These are phyloP conservation scores for Boletus speciosus DNA, from an alignment of 768 basidiomycete species.

Conservation along the genomic window DNA sequence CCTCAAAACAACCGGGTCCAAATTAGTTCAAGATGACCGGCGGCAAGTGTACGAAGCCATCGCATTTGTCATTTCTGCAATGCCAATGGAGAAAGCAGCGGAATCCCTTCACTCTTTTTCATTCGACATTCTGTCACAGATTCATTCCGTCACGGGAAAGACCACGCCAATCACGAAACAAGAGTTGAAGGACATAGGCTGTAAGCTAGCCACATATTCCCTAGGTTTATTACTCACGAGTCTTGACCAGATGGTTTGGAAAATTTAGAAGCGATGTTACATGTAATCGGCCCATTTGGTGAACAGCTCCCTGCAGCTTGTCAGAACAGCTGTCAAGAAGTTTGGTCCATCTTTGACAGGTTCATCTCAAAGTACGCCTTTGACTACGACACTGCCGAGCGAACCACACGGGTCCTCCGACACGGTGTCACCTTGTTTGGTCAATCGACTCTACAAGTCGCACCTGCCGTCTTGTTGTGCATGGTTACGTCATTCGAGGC, in stretches of 20 bases:
- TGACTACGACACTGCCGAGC: slow-evolving; percentile 75
- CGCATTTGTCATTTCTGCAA: slow-evolving; percentile 89
- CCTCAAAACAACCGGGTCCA: slow-evolving; percentile 71
- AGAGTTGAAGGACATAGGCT: slow-evolving; percentile 62
- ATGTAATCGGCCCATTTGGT: slow-evolving; percentile 76
- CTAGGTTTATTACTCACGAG: slow-evolving; percentile 6
- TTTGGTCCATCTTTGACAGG: slow-evolving; percentile 79
- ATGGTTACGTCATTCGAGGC: slow-evolving; percentile 78
- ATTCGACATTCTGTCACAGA: slow-evolving; percentile 73
- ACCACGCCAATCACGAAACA: slow-evolving; percentile 57
- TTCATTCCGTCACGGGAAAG: slow-evolving; percentile 63
- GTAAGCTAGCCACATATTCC: slow-evolving; percentile 43
- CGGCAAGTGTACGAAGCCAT: slow-evolving; percentile 95
- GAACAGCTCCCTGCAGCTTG: slow-evolving; percentile 81
- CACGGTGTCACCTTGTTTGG: slow-evolving; percentile 83
- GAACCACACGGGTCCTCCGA: slow-evolving; percentile 78
- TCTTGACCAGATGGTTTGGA: slow-evolving; percentile 70
- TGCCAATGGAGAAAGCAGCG: slow-evolving; percentile 87
- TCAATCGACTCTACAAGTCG: slow-evolving; percentile 56
- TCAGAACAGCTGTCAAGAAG: slow-evolving; percentile 70
- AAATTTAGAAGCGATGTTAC: slow-evolving; percentile 89
- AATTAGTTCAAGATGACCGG: slow-evolving; percentile 81
- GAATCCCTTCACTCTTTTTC: slow-evolving; percentile 84
- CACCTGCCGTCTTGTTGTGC: slow-evolving; percentile 66
- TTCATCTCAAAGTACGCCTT: slow-evolving; percentile 78